Evolutionary conservation across 2,329 filamentous ascomycete genomes (phyloP).

Genomic region (Fulvia fulva): DNA sequence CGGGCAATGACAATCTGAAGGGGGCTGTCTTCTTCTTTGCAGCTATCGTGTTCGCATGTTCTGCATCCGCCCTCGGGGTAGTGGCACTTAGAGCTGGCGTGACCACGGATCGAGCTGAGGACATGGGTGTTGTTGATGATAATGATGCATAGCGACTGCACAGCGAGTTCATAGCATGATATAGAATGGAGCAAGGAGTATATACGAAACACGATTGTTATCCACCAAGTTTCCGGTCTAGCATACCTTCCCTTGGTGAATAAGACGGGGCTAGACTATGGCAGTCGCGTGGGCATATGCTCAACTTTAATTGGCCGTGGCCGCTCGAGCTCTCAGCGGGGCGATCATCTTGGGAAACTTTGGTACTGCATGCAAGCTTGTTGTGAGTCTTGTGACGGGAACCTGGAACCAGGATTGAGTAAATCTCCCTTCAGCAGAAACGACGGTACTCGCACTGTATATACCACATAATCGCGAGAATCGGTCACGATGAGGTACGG

Average conservation of each 20-base stretch:
- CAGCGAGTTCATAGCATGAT: too few species aligned
- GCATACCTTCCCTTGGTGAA: too few species aligned
- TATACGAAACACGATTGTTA: too few species aligned
- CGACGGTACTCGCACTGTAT: neutral
- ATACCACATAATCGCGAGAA: neutral
- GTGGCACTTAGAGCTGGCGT: neutral
- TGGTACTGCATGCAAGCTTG: too few species aligned
- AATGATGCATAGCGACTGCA: neutral
- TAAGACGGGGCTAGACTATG: too few species aligned
- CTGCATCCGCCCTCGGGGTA: neutral
- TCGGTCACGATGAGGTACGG: conserved; percentile 75
- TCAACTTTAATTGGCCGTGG: neutral
- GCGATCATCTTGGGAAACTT: neutral
- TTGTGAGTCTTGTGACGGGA: too few species aligned
- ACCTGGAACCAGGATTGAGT: neutral
- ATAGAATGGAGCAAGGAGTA: too few species aligned
- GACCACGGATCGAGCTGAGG: neutral
- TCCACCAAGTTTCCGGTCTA: too few species aligned
- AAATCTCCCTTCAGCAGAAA: neutral
- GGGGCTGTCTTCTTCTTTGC: conserved; percentile 8
- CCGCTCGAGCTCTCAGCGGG: neutral
- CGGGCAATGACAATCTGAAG: conserved; percentile 4
- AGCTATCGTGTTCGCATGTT: neutral
- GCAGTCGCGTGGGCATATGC: neutral
- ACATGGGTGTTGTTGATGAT: neutral